A percentile compares a stretch with the other conserved stretches of the same genome.
Evolutionary conservation across 768 basidiomycete genomes (phyloP).

Genomic region (Leccinum boreale): DNA sequence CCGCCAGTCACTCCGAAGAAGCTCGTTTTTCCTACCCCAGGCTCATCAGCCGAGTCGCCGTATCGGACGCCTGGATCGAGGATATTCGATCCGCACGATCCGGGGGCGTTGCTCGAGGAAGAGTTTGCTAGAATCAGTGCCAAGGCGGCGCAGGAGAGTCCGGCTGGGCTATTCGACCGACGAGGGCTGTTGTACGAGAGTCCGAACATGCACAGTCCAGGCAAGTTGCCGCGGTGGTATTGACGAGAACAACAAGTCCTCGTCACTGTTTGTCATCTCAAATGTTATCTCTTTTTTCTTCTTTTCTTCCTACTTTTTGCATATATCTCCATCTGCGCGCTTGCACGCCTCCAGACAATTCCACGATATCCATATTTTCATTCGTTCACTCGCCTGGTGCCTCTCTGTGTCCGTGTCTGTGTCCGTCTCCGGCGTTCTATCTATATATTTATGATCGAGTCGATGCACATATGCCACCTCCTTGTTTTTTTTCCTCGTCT

Average conservation of each 20-base stretch:
- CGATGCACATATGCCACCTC: not conserved
- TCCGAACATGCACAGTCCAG: conserved; percentile 60
- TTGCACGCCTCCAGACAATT: not conserved
- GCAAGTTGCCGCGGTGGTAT: conserved; percentile 51
- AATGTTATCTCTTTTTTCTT: not conserved
- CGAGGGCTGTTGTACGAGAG: conserved; percentile 67
- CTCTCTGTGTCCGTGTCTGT: not conserved
- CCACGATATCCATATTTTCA: not conserved
- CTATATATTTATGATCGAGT: not conserved
- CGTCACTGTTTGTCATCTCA: not conserved
- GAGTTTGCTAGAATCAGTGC: conserved; percentile 57
- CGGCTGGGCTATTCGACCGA: conserved; percentile 63
- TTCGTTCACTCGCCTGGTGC: not conserved
- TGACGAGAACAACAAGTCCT: conserved; percentile 21
- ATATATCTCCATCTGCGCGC: not conserved
- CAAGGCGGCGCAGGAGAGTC: conserved; percentile 52
- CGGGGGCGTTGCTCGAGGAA: conserved; percentile 63
- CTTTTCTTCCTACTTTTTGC: conserved; percentile 8
- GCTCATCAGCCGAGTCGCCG: conserved; percentile 35
- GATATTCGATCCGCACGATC: conserved; percentile 72
- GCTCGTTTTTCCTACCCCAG: conserved; percentile 32
- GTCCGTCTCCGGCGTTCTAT: not conserved
- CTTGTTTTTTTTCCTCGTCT: not conserved
- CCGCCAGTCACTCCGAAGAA: conserved; percentile 46
- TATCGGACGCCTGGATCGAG: conserved; percentile 48